A percentile compares a stretch with the other conserved stretches of the same genome.
Evolutionary conservation across 495 filamentous ascomycete species (phyloP).

Genomic region (Penicillium chermesinum): DNA sequence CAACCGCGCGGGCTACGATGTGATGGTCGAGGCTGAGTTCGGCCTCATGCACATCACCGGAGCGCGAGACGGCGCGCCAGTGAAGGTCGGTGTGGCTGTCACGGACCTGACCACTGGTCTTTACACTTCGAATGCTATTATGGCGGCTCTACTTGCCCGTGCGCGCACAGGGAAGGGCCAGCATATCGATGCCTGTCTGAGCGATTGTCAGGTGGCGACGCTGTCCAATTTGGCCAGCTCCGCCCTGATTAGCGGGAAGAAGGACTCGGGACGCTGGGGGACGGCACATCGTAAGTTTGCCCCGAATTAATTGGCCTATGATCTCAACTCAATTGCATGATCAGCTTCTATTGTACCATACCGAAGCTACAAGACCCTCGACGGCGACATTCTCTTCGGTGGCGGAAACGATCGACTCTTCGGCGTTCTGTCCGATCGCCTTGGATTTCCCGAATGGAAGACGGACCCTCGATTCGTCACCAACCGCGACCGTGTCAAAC

Average conservation of each 20-base stretch:
- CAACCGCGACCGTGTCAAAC: slow-evolving; percentile 76
- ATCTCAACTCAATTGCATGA: slow-evolving; percentile 7
- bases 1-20: slow-evolving; percentile 88
- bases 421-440: slow-evolving; percentile 72
- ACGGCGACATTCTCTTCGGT: slow-evolving; percentile 87
- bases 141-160: slow-evolving; percentile 82
- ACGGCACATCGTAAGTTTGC: slow-evolving; percentile 82
- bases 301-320: not conserved
- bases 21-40: slow-evolving; percentile 99
- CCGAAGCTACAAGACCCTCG: slow-evolving; percentile 82
- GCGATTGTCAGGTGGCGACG: slow-evolving; percentile 92
- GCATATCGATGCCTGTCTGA: slow-evolving; percentile 86
- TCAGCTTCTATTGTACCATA: slow-evolving; percentile 94
- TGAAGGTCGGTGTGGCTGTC: slow-evolving; percentile 95
- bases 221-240: slow-evolving; percentile 91
- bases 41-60: slow-evolving; percentile 98
- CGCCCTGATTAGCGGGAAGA: slow-evolving; percentile 80
- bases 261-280: slow-evolving; percentile 85
- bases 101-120: slow-evolving; percentile 93
- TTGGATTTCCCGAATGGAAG: slow-evolving; percentile 77
- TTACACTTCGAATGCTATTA: slow-evolving; percentile 96
- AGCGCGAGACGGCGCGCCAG: slow-evolving; percentile 77
- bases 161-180: slow-evolving; percentile 69
- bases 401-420: slow-evolving; percentile 93
- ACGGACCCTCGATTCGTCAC: slow-evolving; percentile 67